Conservation (phyloP, 2,329 filamentous ascomycete genomes). For the Bipolaris sorokiniana region DNA sequence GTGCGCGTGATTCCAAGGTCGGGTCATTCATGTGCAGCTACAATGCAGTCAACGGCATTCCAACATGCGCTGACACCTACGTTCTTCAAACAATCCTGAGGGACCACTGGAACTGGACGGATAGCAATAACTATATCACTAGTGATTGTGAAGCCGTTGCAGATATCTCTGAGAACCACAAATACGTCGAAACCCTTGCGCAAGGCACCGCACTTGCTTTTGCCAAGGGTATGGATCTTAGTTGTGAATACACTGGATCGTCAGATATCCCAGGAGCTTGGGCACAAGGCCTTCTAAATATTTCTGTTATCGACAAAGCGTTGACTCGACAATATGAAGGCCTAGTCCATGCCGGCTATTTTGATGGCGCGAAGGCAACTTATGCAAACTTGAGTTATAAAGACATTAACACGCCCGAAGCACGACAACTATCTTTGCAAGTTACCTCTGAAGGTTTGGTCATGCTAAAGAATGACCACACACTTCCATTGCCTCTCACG, state of each 20-base stretch:
- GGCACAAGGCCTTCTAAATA: slow-evolving; percentile 43
- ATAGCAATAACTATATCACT: slow-evolving; percentile 67
- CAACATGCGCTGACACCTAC: slow-evolving; percentile 67
- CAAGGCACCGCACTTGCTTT: slow-evolving; percentile 57
- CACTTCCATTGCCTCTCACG: slow-evolving; percentile 52
- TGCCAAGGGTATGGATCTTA: slow-evolving; percentile 60
- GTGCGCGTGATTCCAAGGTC: slow-evolving; percentile 53
- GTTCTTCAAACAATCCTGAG: slow-evolving; percentile 68
- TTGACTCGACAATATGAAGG: slow-evolving; percentile 61
- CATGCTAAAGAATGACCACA: slow-evolving; percentile 59
- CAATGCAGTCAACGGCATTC: slow-evolving; percentile 69
- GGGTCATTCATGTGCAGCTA: slow-evolving; percentile 62
- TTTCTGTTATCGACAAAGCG: slow-evolving; percentile 56
- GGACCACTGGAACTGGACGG: slow-evolving; percentile 69
- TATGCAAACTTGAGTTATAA: slow-evolving; percentile 58
- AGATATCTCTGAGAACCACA: slow-evolving; percentile 62
- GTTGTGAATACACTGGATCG: slow-evolving; percentile 56
- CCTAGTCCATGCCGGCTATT: slow-evolving; percentile 64
- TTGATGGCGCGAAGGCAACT: slow-evolving; percentile 60
- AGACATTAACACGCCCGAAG: slow-evolving; percentile 62
- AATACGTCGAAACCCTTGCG: slow-evolving; percentile 47
- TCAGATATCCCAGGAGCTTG: slow-evolving; percentile 23
- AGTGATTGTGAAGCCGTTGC: slow-evolving; percentile 69
- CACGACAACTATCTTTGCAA: slow-evolving; percentile 62
- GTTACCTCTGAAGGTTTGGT: slow-evolving; percentile 58